Percentiles rank a stretch among this genome's conserved stretches.
These are phyloP conservation scores for Prunus fruticosa DNA, from an alignment of 306 rosid species.

Conservation along the genomic window DNA sequence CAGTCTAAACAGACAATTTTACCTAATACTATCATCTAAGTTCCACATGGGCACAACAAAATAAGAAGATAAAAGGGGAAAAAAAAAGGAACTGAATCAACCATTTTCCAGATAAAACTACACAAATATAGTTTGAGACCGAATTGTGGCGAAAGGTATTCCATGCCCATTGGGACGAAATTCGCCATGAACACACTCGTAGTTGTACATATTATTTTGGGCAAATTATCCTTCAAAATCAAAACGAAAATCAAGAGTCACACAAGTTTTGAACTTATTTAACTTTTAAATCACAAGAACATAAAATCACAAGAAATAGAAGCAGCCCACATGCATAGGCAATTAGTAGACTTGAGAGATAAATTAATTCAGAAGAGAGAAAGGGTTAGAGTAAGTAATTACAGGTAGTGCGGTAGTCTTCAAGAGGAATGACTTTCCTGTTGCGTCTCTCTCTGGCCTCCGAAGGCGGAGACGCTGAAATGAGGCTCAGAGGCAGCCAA, in stretches of 20 bases:
- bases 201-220: no score
- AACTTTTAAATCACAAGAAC: not conserved
- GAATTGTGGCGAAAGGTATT: not conserved
- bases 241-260: not conserved
- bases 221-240: not conserved
- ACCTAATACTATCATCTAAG: no score
- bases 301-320: not conserved
- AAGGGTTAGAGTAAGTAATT: conserved; percentile 10
- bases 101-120: no score
- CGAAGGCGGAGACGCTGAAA: conserved; percentile 33
- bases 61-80: no score
- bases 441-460: conserved; percentile 75
- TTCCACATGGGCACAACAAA: no score
- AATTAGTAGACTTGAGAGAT: no score
- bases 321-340: not conserved
- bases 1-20: no score
- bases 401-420: conserved; percentile 64
- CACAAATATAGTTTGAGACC: not conserved
- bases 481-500: conserved; percentile 42
- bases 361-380: not conserved
- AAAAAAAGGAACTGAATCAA: no score
- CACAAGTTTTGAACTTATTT: no score
- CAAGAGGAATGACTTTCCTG: conserved; percentile 60
- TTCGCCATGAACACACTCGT: not conserved
- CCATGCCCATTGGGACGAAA: not conserved